A percentile compares a stretch with the other conserved stretches of the same genome.
phyloP scores from a whole-genome alignment of 164 flowering plant species.

The Buxus sempervirens region DNA sequence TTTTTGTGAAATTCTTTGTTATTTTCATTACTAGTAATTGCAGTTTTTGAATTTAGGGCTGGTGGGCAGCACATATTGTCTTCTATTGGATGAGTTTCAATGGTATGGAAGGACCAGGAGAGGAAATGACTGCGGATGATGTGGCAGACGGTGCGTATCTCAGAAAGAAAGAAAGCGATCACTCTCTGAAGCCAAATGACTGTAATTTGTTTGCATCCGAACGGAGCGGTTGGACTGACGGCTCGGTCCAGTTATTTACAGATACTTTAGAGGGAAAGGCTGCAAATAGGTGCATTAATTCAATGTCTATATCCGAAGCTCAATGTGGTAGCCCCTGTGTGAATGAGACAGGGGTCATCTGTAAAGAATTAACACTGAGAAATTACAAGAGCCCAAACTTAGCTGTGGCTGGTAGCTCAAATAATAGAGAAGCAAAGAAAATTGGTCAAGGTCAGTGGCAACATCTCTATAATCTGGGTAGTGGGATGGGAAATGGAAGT shows the following conservation, averaged over 20 bases:
- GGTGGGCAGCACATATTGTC: too few species aligned
- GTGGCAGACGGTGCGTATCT: conserved; percentile 26
- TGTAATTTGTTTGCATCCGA: conserved; percentile 30
- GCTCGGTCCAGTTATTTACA: conserved; percentile 31
- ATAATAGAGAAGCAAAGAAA: conserved; percentile 30
- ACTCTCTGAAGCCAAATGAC: conserved; percentile 23
- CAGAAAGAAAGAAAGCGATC: conserved; percentile 37
- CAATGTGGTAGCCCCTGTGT: conserved; percentile 30
- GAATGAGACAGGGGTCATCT: conserved; percentile 47
- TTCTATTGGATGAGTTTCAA: too few species aligned
- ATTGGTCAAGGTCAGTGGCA: conserved; percentile 44
- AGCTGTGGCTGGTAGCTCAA: conserved; percentile 43
- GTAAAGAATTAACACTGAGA: conserved; percentile 67
- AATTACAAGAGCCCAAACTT: conserved; percentile 35
- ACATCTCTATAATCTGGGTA: conserved; percentile 38
- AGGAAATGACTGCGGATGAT: conserved; percentile 30
- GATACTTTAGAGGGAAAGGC: conserved; percentile 40
- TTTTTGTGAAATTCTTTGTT: neutral
- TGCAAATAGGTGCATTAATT: conserved; percentile 19
- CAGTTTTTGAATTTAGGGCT: neutral
- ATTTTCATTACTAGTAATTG: neutral
- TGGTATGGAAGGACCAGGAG: conserved; percentile 43
- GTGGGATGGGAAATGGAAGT: conserved; percentile 42
- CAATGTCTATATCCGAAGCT: conserved; percentile 27
- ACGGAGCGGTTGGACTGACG: conserved; percentile 37